Evolutionary conservation across 345 rosid genomes (phyloP).

Genomic region (Dimocarpus longan): DNA sequence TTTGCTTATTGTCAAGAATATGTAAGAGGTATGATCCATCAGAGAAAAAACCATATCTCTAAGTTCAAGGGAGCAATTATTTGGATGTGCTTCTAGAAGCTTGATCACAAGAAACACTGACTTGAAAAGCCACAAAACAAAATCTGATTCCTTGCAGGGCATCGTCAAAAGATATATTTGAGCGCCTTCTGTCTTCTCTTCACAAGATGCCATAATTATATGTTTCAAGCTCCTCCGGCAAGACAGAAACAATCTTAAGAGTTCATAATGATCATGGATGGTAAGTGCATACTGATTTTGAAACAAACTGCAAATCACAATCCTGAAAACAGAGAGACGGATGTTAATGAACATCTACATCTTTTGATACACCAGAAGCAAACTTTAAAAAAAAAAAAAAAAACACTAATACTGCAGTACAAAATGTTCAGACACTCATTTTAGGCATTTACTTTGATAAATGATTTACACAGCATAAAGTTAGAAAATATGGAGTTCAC

Average conservation of each 20-base stretch:
- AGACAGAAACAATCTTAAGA: constrained; percentile 60
- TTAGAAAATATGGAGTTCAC: constrained; percentile 36
- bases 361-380: constrained; percentile 6
- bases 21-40: constrained; percentile 82
- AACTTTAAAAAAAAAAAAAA: not conserved
- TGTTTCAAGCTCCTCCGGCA: constrained; percentile 76
- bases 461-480: not conserved
- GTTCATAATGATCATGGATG: constrained; percentile 35
- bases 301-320: constrained; percentile 40
- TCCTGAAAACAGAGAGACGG: constrained; percentile 39
- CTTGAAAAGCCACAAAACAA: constrained; percentile 73
- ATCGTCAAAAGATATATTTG: constrained; percentile 37
- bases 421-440: not conserved
- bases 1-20: constrained; percentile 53
- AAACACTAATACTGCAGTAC: not conserved
- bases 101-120: constrained; percentile 51
- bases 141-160: constrained; percentile 44
- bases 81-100: constrained; percentile 33
- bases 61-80: constrained; percentile 26
- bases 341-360: constrained; percentile 14
- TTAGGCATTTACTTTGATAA: not conserved
- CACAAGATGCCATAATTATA: constrained; percentile 48
- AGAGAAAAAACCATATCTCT: constrained; percentile 48
- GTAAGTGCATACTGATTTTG: constrained; percentile 35
- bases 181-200: constrained; percentile 40